Percentiles rank a stretch among this genome's conserved stretches.
Evolutionary conservation across 1,284 basidiomycete species (phyloP).

Genomic region (Fomitopsis palustris): DNA sequence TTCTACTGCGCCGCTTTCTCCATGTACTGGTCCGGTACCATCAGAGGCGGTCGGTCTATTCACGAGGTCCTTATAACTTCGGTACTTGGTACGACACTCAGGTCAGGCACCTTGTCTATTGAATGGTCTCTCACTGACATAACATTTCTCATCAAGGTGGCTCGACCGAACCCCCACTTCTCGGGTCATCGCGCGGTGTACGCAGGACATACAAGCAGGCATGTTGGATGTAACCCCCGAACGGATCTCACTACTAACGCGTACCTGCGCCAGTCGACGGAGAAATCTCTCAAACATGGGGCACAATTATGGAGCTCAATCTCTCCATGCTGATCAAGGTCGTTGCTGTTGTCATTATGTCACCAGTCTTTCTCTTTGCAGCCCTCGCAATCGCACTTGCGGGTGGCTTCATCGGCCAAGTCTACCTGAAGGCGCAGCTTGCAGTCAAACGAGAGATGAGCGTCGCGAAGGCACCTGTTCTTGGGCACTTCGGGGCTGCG

Average conservation of each 20-base stretch:
- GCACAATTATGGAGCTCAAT: slow-evolving; percentile 27
- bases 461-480: slow-evolving; percentile 63
- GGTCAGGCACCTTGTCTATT: too few species aligned
- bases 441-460: slow-evolving; percentile 75
- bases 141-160: slow-evolving; percentile 36
- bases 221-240: too few species aligned
- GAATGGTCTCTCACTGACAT: too few species aligned
- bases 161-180: slow-evolving; percentile 56
- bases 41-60: too few species aligned
- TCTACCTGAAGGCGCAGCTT: slow-evolving; percentile 72
- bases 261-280: slow-evolving; percentile 31
- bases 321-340: slow-evolving; percentile 35
- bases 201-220: slow-evolving; percentile 50
- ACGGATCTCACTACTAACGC: too few species aligned
- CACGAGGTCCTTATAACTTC: too few species aligned
- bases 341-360: slow-evolving; percentile 41
- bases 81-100: too few species aligned
- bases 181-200: slow-evolving; percentile 57
- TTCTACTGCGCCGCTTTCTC: too few species aligned
- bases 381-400: slow-evolving; percentile 38
- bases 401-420: slow-evolving; percentile 44
- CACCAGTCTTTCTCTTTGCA: slow-evolving; percentile 41
- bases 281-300: slow-evolving; percentile 23
- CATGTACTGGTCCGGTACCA: too few species aligned
- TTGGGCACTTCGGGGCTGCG: slow-evolving; percentile 69